Evolutionary conservation across 1,139 yeast genomes (phyloP).

Genomic region (Groenewaldozyma auringiensis): DNA sequence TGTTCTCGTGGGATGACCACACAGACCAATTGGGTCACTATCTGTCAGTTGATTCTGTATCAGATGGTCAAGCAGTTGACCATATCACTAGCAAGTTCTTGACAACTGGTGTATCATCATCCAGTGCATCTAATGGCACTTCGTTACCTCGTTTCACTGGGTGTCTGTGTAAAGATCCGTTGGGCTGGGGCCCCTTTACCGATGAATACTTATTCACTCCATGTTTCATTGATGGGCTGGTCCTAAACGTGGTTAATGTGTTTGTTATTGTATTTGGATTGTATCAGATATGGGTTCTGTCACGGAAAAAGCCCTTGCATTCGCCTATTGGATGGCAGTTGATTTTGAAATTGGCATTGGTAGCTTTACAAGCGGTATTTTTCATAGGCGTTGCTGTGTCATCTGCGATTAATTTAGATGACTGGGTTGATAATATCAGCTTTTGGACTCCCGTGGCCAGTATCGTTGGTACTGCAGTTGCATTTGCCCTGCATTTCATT

Average conservation of each 20-base stretch:
- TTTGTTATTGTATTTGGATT: conserved; percentile 50
- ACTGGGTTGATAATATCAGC: conserved; percentile 34
- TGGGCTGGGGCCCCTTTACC: conserved; percentile 70
- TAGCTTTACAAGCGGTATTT: conserved; percentile 37
- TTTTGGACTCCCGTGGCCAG: conserved; percentile 38
- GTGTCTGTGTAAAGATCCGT: conserved; percentile 38
- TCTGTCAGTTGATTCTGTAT: conserved; percentile 1
- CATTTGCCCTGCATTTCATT: conserved; percentile 53
- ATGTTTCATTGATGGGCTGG: conserved; percentile 70
- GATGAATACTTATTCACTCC: conserved; percentile 64
- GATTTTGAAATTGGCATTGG: conserved; percentile 30
- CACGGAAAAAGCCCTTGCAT: conserved; percentile 23
- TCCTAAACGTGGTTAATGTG: conserved; percentile 46
- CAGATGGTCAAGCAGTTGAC: background rate
- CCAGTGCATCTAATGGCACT: background rate
- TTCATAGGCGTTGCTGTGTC: conserved; percentile 27
- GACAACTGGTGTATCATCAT: background rate
- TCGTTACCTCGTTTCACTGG: background rate
- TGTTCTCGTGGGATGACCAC: conserved; percentile 1
- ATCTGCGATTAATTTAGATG: conserved; percentile 1
- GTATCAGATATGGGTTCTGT: conserved; percentile 34
- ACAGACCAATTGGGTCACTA: background rate
- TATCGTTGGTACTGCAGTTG: conserved; percentile 41
- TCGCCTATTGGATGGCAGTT: conserved; percentile 33
- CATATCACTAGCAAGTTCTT: background rate